Evolutionary conservation across 2,329 filamentous ascomycete genomes (phyloP).

Genomic region (Fusarium succisae): DNA sequence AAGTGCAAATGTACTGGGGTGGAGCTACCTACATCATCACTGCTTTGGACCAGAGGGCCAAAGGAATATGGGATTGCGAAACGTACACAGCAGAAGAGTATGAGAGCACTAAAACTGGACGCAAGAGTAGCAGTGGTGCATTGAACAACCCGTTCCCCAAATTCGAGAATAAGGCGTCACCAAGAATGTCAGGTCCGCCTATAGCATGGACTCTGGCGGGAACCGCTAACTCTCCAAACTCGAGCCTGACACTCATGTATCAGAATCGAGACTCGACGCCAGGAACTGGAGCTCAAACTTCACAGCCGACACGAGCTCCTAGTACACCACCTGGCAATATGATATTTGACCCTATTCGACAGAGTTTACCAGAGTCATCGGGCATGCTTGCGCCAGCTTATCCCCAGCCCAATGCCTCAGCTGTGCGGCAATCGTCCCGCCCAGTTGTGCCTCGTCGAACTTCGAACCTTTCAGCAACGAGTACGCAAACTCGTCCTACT

Average conservation of each 20-base stretch:
- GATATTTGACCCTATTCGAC: conserved; percentile 68
- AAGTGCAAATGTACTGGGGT: conserved; percentile 86
- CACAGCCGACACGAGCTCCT: conserved; percentile 45
- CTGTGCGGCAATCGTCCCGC: conserved; percentile 56
- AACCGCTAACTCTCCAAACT: conserved; percentile 85
- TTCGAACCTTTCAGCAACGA: conserved; percentile 33
- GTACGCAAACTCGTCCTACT: conserved; percentile 33
- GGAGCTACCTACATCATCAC: conserved; percentile 88
- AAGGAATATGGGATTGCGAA: conserved; percentile 83
- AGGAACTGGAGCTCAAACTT: conserved; percentile 8
- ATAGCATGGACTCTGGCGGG: conserved; percentile 91
- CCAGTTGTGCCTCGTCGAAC: conserved; percentile 41
- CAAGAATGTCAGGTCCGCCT: conserved; percentile 55
- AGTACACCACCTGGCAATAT: conserved; percentile 65
- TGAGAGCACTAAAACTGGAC: conserved; percentile 71
- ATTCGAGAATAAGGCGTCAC: conserved; percentile 58
- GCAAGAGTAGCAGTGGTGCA: conserved; percentile 50
- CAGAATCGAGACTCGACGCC: conserved; percentile 56
- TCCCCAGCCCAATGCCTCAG: conserved; percentile 59
- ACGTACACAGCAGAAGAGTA: conserved; percentile 78
- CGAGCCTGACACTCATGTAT: conserved; percentile 84
- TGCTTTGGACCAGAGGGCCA: conserved; percentile 85
- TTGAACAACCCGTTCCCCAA: conserved; percentile 54
- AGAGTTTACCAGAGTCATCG: conserved; percentile 60
- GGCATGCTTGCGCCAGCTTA: conserved; percentile 61